These are phyloP conservation scores for Aspergillus sclerotialis DNA, from an alignment of 2,329 filamentous ascomycete genomes.

Conservation along the genomic window DNA sequence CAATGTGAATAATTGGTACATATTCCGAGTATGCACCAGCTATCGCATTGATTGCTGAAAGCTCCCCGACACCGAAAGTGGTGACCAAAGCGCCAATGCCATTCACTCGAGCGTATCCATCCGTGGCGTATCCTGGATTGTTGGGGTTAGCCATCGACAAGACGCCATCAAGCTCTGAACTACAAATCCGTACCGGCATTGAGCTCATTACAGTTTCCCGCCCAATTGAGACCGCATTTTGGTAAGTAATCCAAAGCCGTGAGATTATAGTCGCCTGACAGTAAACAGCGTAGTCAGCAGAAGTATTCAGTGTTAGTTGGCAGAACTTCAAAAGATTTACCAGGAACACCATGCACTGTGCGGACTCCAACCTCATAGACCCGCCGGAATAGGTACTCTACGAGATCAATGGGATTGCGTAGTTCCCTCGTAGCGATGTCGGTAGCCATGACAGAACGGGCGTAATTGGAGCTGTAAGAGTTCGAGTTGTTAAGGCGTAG, in stretches of 20 bases:
- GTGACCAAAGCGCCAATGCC: constrained; percentile 64
- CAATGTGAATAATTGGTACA: constrained; percentile 60
- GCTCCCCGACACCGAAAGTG: constrained; percentile 64
- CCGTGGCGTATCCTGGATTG: constrained; percentile 60
- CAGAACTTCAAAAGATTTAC: constrained; percentile 35
- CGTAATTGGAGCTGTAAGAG: not conserved
- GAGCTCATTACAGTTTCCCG: constrained; percentile 57
- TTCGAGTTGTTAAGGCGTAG: too few relatives aligned
- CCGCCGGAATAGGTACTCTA: constrained; percentile 45
- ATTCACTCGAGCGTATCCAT: constrained; percentile 69
- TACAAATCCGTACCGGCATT: constrained; percentile 47
- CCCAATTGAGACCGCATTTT: constrained; percentile 49
- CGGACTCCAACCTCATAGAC: constrained; percentile 44
- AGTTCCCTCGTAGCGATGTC: constrained; percentile 40
- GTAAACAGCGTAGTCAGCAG: constrained; percentile 2
- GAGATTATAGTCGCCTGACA: constrained; percentile 59
- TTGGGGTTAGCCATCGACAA: constrained; percentile 4
- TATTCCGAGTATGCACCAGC: constrained; percentile 70
- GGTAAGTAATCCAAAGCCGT: constrained; percentile 52
- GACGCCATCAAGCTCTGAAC: too few relatives aligned
- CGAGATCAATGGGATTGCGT: constrained; percentile 37
- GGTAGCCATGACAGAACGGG: constrained; percentile 20
- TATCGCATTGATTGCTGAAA: constrained; percentile 65
- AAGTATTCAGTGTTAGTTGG: constrained; percentile 1
- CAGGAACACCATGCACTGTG: constrained; percentile 47